Base-by-base conservation (phyloP, 345 rosid species). In the Citrus australasica region DNA sequence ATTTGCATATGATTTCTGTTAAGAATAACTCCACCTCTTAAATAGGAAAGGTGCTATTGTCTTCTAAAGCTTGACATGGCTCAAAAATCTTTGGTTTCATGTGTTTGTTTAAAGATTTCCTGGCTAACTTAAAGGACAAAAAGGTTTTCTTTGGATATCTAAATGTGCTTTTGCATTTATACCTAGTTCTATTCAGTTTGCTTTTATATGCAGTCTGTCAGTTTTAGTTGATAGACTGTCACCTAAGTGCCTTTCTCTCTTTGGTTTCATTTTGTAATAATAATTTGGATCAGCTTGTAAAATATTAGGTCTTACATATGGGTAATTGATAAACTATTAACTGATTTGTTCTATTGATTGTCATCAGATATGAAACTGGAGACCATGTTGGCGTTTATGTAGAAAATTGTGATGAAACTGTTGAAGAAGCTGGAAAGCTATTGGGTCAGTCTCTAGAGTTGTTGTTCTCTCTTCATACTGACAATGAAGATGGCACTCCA, bases 371-470 rank as follows among this genome's bases (percentile, higher is more conserved):
- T 84, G 97, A 92, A 76, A 83, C 90, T 51, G 90, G 92, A 75
- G 92, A 89, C 65, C 92, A 89, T 80, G 87, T 90, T 17, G 98
- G 98, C 67, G 90, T 95, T 11, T 92, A 81, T 80, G 90, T 88
- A 56, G 98, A 93, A 70, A 95, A 92, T 84, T 83, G 83, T 77
- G 84, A 79, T 75, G 98, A 93, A 73, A 87, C 83, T 55, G 97
- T 92, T 79, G 93, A 91, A 84, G 94, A 92, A 83, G 97, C 89
- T 59, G 89, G 83, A 80, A 90, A 79, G 61, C 82, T 93, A 81
- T 84, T 95, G 80, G 96, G 89, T 73, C 89, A 86, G 59, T 84
- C 98, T 27, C 80, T 91, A 21, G 93, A 93, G 85, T 76, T 88
- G 40, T 72, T 86, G 68, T 95, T 95, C 83, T 91, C 99, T 62